Conservation (phyloP, 768 basidiomycete species). For the Xerocomus potaroensis region DNA sequence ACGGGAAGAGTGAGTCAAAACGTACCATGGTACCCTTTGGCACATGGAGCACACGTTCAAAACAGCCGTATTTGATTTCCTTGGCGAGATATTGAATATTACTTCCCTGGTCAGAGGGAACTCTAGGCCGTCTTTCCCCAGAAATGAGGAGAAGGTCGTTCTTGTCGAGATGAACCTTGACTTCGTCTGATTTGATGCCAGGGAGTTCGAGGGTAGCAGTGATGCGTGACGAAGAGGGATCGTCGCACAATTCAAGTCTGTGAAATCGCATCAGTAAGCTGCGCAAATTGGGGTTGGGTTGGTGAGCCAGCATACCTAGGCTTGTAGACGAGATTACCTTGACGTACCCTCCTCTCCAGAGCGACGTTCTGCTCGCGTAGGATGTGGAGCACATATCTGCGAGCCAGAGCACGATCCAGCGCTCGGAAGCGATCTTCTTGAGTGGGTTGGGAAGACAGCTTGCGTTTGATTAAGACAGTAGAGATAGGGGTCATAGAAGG, state of each 20-base stretch:
- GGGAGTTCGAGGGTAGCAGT: constrained; percentile 38
- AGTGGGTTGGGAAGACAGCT: constrained; percentile 22
- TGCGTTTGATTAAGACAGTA: constrained; percentile 15
- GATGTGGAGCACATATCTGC: constrained; percentile 26
- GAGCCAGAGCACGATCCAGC: constrained; percentile 29
- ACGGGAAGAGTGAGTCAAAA: not conserved
- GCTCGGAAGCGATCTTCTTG: constrained; percentile 29
- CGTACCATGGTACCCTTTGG: constrained; percentile 36
- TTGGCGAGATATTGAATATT: constrained; percentile 27
- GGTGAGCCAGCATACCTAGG: constrained; percentile 25
- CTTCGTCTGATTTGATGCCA: constrained; percentile 34
- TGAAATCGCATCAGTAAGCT: constrained; percentile 11
- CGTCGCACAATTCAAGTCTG: constrained; percentile 40
- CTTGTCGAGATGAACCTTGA: constrained; percentile 32
- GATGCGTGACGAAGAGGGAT: constrained; percentile 29
- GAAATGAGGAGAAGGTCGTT: constrained; percentile 31
- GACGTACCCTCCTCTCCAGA: constrained; percentile 17
- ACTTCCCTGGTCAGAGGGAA: constrained; percentile 14
- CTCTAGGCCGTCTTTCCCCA: constrained; percentile 27
- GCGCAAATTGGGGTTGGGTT: not conserved
- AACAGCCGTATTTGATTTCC: constrained; percentile 40
- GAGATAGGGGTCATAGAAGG: constrained; percentile 24
- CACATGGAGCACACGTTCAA: constrained; percentile 33
- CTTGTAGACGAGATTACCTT: constrained; percentile 30
- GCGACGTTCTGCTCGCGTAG: constrained; percentile 19